Conservation (phyloP, 2,329 filamentous ascomycete species). For the Fusarium subglutinans region DNA sequence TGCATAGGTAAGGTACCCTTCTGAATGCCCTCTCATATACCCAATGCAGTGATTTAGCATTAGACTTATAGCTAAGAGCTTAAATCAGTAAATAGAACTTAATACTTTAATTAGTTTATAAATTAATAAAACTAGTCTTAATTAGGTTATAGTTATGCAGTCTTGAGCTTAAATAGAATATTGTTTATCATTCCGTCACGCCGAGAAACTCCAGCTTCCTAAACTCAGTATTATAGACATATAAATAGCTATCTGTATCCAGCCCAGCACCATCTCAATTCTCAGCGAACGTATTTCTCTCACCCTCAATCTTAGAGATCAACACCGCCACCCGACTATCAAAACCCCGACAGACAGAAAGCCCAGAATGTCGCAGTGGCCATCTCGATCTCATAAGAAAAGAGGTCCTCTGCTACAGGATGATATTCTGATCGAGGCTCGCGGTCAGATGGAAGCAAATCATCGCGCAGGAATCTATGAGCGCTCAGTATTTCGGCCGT, state of each 20-base stretch:
- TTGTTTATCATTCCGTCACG: too few species aligned
- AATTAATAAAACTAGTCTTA: too few species aligned
- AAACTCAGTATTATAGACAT: background rate
- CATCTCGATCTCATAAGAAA: fast-evolving
- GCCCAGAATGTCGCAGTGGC: background rate
- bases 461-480: background rate
- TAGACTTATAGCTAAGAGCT: too few species aligned
- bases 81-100: too few species aligned
- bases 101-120: too few species aligned
- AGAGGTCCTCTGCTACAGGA: fast-evolving
- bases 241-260: background rate
- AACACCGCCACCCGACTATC: background rate
- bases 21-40: too few species aligned
- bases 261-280: background rate
- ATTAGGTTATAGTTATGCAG: too few species aligned
- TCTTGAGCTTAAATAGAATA: too few species aligned
- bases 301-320: background rate
- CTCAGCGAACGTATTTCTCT: background rate
- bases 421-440: background rate
- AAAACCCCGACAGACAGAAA: background rate
- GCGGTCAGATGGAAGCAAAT: background rate
- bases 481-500: background rate
- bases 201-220: fast-evolving
- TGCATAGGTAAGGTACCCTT: too few species aligned
- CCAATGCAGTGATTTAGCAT: too few species aligned